Evolutionary conservation across 2,329 filamentous ascomycete genomes (phyloP), one percentile per base, ranked within the genome.

Genomic region (Diaporthe humulicola): DNA sequence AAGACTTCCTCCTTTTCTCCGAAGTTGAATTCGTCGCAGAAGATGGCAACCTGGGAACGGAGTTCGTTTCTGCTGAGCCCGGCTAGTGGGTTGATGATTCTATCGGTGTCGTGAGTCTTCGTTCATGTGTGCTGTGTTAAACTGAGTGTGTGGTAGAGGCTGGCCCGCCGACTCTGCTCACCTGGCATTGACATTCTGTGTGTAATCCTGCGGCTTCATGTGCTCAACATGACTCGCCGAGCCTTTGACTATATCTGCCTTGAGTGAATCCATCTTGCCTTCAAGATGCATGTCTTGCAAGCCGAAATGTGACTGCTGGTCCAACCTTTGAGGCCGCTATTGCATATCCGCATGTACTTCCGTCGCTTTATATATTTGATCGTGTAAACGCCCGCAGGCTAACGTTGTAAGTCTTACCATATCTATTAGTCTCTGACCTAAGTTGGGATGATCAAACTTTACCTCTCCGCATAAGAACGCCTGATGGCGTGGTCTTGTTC

Each of bases 1-100:
- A 95, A 86, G 25, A 93, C 80, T 3, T 85, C 84, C 2, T 90
- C 83, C 77, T 92, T 87, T 66, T 93, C 89, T 2, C 84, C 82
- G 33, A 95, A 86, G 48, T 87, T 87, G 77, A 92, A 89, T 60
- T 88, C 84, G 15, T 85, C 84, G 58, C 91, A 92, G 79, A 94
- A 94, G 25, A 85, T 84, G 70, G 91, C 87, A 50, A 92, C 92
- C 69, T 91, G 85, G 45, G 81, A 80, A 72, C 91, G 82, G 10
- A 92, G 86, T 77, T 84, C 81, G 64, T 82, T 85, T 76, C 81
- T 83, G 14, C 89, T 84, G 71, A 92, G 85, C 50, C 89, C 90
- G 40, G 87, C 85, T 3, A 93, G 84, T 45, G 89, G 89, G 77
- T 91, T 91, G 70, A 85, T 84, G 79, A 90, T 87, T 77, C 89